These are phyloP conservation scores for Solanum hybrid DNA, from an alignment of 305 asterid genomes.

Conservation along the genomic window DNA sequence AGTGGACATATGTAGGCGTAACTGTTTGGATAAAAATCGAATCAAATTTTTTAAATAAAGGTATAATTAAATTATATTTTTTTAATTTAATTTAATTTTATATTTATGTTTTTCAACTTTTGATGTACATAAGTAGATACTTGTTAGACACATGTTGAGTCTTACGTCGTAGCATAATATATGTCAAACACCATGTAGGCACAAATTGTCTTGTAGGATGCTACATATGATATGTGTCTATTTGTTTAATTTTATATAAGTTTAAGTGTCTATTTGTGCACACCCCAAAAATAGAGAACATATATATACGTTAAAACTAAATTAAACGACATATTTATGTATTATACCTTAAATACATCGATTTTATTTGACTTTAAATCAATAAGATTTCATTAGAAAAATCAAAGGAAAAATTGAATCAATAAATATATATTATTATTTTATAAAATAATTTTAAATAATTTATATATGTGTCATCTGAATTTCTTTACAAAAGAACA, in stretches of 20 bases:
- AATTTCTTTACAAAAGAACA: too few relatives aligned
- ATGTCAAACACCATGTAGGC: not conserved
- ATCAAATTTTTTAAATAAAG: not conserved
- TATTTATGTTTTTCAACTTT: too few relatives aligned
- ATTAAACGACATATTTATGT: too few relatives aligned
- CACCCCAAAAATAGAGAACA: not conserved
- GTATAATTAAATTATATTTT: too few relatives aligned
- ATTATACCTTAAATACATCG: not conserved
- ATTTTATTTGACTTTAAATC: not conserved
- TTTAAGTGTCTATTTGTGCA: accelerated
- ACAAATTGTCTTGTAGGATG: not conserved
- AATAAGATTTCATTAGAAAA: too few relatives aligned
- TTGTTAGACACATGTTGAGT: too few relatives aligned
- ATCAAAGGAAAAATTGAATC: too few relatives aligned
- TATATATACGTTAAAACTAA: too few relatives aligned
- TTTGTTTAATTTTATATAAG: too few relatives aligned
- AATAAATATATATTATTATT: too few relatives aligned
- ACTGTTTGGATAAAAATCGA: not conserved
- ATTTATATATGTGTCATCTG: not conserved
- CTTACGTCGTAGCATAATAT: not conserved
- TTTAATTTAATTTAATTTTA: accelerated
- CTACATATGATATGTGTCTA: accelerated
- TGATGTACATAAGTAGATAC: too few relatives aligned
- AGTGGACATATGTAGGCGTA: not conserved
- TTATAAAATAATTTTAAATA: too few relatives aligned